Evolutionary conservation across 2,329 filamentous ascomycete genomes (phyloP), one percentile per base, ranked within the genome.

Genomic region (Elsinoe perseae): DNA sequence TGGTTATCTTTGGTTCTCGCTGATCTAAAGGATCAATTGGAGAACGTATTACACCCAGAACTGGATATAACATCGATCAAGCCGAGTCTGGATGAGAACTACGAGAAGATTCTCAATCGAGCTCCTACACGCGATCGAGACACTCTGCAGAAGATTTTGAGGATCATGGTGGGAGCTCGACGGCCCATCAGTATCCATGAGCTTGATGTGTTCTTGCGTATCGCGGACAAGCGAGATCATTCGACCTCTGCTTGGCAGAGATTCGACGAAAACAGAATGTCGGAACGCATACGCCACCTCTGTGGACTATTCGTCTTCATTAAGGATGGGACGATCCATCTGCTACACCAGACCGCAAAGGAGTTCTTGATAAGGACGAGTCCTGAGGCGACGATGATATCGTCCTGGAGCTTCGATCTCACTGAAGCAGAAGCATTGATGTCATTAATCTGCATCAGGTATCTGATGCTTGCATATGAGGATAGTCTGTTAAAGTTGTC

Each of bases 291-390:
- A 20, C 52, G 60, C 9, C 7, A 61, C 14, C 23, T 30, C 6
- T 66, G 65, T 53, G 63, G 64, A 6, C 58, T 67, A 3, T 67
- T 68, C 57, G 56, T 67, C 7, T 61, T 56, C 27, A 58, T 68
- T 25, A 58, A 61, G 20, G 54, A 65, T 43, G 58, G 50, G 2
- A 56, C 44, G 23, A 56, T 68, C 20, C 65, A 61, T 54, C 57
- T 67, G 20, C 61, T 68, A 28, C 66, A 67, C 52, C 62, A 69
- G 50, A 68, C 66, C 10, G 65, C 65, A 14, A 62, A 58, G 44
- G 64, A 68, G 50, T 69, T 67, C 58, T 57, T 68, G 10, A 8
- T 53, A 10, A 38, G 16, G 10, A 53, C 4, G n/a, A n/a, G 10
- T 30, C 4, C 20, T 3, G 14, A 5, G 14, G 5, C 50, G 4